Evolutionary conservation across 306 rosid genomes (phyloP).

Genomic region (Castanea sativa): DNA sequence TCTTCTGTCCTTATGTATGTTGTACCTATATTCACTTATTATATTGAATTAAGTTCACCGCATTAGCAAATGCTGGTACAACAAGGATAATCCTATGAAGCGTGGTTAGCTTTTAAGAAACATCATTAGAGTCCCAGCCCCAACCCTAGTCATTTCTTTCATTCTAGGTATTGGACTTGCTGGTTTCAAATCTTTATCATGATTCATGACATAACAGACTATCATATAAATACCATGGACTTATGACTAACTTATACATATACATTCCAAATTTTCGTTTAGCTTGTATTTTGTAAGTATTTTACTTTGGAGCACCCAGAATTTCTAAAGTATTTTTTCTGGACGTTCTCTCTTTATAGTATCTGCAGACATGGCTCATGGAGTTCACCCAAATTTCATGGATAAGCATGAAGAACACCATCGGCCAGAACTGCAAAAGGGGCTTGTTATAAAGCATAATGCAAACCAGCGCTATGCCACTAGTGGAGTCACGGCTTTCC

Average conservation of each 20-base stretch:
- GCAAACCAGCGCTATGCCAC: conserved; percentile 98
- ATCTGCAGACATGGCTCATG: conserved; percentile 99
- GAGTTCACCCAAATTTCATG: conserved; percentile 88
- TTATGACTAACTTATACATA: neutral
- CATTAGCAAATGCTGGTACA: neutral
- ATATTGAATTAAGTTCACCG: neutral
- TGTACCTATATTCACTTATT: neutral
- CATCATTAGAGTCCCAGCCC: neutral
- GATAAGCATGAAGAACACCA: conserved; percentile 96
- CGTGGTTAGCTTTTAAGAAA: neutral
- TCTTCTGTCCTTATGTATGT: neutral
- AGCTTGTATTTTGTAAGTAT: neutral
- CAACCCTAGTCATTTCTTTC: neutral
- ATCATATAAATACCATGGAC: neutral
- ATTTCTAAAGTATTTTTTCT: conserved; percentile 27
- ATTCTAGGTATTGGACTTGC: neutral
- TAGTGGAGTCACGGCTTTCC: conserved; percentile 85
- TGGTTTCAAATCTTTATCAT: neutral
- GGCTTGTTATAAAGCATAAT: conserved; percentile 88
- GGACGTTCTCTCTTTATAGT: conserved; percentile 47
- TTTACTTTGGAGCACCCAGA: conserved; percentile 10
- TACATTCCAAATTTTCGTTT: neutral
- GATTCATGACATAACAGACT: neutral
- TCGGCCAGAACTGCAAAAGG: conserved; percentile 87
- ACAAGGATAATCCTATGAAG: neutral